A percentile compares a stretch with the other conserved stretches of the same genome.
phyloP scores from a whole-genome alignment of 1,139 yeast species.

The Candida dubliniensis region DNA sequence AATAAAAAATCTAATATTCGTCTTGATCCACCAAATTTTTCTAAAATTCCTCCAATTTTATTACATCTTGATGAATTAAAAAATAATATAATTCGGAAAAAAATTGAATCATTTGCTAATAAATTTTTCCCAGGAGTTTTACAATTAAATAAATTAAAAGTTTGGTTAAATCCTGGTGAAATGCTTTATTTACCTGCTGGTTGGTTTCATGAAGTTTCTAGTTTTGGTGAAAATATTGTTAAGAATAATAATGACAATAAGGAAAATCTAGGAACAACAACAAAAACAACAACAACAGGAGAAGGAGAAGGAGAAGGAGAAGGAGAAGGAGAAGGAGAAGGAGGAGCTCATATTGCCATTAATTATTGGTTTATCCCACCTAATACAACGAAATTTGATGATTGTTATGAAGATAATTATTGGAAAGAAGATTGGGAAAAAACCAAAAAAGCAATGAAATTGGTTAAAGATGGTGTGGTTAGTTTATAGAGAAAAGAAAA shows the following conservation, averaged over 20 bases:
- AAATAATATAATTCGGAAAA: slow-evolving; percentile 21
- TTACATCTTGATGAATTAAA: slow-evolving; percentile 57
- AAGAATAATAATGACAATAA: slow-evolving; percentile 12
- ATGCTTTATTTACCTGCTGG: slow-evolving; percentile 73
- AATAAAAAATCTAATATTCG: slow-evolving; percentile 11
- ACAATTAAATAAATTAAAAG: slow-evolving; percentile 39
- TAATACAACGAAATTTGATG: slow-evolving; percentile 25
- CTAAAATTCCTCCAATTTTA: slow-evolving; percentile 59
- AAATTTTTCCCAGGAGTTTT: slow-evolving; percentile 49
- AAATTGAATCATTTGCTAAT: slow-evolving; percentile 29
- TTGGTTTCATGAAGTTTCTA: slow-evolving; percentile 81
- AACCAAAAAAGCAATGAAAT: slow-evolving; percentile 13
- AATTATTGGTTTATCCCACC: slow-evolving; percentile 80
- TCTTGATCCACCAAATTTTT: slow-evolving; percentile 68
- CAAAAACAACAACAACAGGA: too few species aligned
- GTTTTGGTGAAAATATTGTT: too few species aligned
- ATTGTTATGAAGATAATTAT: slow-evolving; percentile 47
- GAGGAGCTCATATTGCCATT: slow-evolving; percentile 55
- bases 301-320: too few species aligned
- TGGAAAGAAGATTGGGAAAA: slow-evolving; percentile 51
- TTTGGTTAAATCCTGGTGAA: slow-evolving; percentile 59
- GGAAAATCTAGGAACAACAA: slow-evolving; percentile 4
- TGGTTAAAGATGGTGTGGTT: slow-evolving; percentile 6
- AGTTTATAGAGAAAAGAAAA: neutral
- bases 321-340: too few species aligned